Percentiles rank a stretch among this genome's conserved stretches.
phyloP scores from a whole-genome alignment of 2,329 filamentous ascomycete species.

The Ophiocordyceps sinensis region DNA sequence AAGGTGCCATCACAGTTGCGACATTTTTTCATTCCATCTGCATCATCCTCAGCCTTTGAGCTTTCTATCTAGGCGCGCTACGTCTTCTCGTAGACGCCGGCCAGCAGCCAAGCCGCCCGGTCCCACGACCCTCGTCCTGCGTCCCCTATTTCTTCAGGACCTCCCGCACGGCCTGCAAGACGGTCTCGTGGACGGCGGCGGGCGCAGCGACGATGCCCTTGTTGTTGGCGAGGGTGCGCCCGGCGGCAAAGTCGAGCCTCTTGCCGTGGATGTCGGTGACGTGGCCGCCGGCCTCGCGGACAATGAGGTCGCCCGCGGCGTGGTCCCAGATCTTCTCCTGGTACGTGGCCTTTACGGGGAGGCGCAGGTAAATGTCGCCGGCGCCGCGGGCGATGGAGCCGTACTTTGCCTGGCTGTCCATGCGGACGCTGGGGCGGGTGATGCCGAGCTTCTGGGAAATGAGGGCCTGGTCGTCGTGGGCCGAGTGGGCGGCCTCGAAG shows the following conservation, averaged over 20 bases:
- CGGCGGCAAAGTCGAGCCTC: constrained; percentile 71
- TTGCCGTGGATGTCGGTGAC: constrained; percentile 84
- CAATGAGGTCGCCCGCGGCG: constrained; percentile 86
- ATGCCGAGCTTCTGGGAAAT: constrained; percentile 76
- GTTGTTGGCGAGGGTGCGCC: constrained; percentile 75
- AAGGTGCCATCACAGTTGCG: not conserved
- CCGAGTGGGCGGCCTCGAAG: constrained; percentile 84
- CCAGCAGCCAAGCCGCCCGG: no score
- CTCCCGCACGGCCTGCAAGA: constrained; percentile 69
- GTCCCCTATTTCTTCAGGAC: constrained; percentile 40
- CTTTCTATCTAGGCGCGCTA: no score
- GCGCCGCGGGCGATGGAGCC: constrained; percentile 86
- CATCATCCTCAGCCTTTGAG: no score
- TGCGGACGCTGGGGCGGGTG: constrained; percentile 74
- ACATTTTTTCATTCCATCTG: not conserved
- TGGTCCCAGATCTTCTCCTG: constrained; percentile 99
- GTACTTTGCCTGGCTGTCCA: constrained; percentile 98
- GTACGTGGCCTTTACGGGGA: constrained; percentile 77
- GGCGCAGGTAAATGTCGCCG: constrained; percentile 83
- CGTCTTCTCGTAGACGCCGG: no score
- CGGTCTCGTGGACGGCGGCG: constrained; percentile 55
- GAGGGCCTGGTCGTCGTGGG: constrained; percentile 72
- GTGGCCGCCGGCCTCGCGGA: constrained; percentile 81
- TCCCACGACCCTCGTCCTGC: no score
- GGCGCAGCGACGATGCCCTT: constrained; percentile 90